Conservation (phyloP, 192 early-diverging fungal species). For the Piromyces finnis region DNA sequence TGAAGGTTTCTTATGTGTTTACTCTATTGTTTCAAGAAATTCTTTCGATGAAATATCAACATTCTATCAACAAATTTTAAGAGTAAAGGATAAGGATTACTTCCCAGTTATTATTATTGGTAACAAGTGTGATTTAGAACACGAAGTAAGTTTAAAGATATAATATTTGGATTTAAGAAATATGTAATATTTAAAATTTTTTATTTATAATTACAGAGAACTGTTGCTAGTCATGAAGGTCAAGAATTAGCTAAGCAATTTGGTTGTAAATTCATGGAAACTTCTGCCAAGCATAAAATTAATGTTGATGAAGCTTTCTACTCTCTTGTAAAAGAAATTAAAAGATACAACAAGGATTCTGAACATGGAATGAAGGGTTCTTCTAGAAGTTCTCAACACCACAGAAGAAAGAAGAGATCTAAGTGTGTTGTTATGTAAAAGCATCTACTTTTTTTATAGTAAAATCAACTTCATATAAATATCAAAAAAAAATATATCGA, state of each 20-base stretch:
- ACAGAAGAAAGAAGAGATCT: background rate
- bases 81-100: conserved; percentile 58
- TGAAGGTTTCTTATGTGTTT: conserved; percentile 71
- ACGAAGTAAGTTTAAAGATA: conserved; percentile 13
- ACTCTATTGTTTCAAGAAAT: conserved; percentile 50
- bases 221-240: background rate
- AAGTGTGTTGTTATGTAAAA: background rate
- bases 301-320: conserved; percentile 89
- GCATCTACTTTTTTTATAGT: too few species aligned
- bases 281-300: conserved; percentile 62
- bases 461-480: too few species aligned
- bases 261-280: background rate
- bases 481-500: too few species aligned
- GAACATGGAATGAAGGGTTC: background rate
- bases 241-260: background rate
- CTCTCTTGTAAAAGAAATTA: conserved; percentile 68
- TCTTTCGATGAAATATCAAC: conserved; percentile 61
- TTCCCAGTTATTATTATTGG: conserved; percentile 68
- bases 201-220: background rate
- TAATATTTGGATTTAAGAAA: background rate
- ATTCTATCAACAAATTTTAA: conserved; percentile 54
- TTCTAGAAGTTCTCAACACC: background rate
- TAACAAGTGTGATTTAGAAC: conserved; percentile 76
- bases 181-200: background rate
- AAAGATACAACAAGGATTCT: conserved; percentile 54